Evolutionary conservation across 2,329 filamentous ascomycete species (phyloP).

Genomic region (Fusarium odoratissimum): DNA sequence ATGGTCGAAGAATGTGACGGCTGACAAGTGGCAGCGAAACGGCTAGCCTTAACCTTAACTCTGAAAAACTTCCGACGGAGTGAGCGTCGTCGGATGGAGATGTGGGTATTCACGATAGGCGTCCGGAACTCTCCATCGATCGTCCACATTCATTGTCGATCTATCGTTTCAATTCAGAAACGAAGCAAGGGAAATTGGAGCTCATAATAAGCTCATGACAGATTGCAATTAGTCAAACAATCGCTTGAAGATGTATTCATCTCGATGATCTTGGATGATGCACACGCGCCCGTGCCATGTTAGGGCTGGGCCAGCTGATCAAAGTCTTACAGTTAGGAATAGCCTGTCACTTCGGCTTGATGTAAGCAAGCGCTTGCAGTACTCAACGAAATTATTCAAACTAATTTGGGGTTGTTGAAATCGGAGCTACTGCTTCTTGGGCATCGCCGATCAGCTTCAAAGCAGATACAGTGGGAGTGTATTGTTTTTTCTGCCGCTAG

Average conservation of each 20-base stretch:
- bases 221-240: neutral
- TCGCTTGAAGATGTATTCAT: neutral
- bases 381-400: too few relatives aligned
- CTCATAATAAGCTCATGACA: neutral
- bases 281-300: neutral
- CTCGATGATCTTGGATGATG: neutral
- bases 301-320: neutral
- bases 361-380: neutral
- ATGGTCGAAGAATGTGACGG: neutral
- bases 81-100: neutral
- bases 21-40: neutral
- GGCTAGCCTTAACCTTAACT: neutral
- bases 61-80: neutral
- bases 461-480: too few relatives aligned
- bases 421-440: neutral
- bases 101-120: neutral
- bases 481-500: too few relatives aligned
- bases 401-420: rapidly evolving
- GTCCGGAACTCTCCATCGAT: neutral
- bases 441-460: neutral
- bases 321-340: neutral
- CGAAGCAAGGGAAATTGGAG: neutral
- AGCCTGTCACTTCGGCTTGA: neutral
- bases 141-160: neutral
- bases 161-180: neutral